Conservation (phyloP, 257 asterid species). For the Linderniella brevidens region DNA sequence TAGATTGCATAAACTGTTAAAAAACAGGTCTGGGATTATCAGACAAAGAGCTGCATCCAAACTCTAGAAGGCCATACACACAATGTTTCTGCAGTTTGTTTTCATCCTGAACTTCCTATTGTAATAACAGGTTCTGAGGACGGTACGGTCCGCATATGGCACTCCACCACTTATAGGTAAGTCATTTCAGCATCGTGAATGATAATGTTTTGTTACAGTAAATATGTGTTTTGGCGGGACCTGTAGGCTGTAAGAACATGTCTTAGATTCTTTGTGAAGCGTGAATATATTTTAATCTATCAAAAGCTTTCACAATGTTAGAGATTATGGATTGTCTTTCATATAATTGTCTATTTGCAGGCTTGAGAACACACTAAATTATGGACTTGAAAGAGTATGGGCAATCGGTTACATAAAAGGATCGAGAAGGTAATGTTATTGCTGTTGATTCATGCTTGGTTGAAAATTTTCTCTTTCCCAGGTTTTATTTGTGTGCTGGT, state of each 20-base stretch:
- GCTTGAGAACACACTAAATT: slow-evolving; percentile 92
- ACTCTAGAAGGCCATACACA: slow-evolving; percentile 99
- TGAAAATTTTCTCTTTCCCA: neutral
- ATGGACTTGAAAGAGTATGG: slow-evolving; percentile 99
- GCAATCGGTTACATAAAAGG: slow-evolving; percentile 86
- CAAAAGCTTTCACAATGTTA: too few relatives aligned
- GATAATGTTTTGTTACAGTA: neutral
- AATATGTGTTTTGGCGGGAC: neutral
- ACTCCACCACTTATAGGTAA: slow-evolving; percentile 88
- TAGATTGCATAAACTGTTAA: slow-evolving; percentile 10
- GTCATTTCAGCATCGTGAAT: neutral
- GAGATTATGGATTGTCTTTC: too few relatives aligned
- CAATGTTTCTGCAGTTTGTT: slow-evolving; percentile 98
- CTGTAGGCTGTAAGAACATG: neutral
- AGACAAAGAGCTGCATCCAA: slow-evolving; percentile 94
- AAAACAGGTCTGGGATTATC: slow-evolving; percentile 95
- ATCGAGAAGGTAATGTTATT: slow-evolving; percentile 57
- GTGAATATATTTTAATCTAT: too few relatives aligned
- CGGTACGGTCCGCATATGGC: slow-evolving; percentile 99
- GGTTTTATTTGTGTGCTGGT: neutral
- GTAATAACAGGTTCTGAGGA: slow-evolving; percentile 97
- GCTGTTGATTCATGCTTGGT: neutral
- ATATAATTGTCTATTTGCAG: slow-evolving; percentile 24
- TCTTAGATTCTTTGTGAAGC: too few relatives aligned
- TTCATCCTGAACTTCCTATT: slow-evolving; percentile 98